Percentiles rank a stretch among this genome's conserved stretches.
phyloP scores from a whole-genome alignment of 2,329 filamentous ascomycete genomes.

The Didymellaceae sp. region DNA sequence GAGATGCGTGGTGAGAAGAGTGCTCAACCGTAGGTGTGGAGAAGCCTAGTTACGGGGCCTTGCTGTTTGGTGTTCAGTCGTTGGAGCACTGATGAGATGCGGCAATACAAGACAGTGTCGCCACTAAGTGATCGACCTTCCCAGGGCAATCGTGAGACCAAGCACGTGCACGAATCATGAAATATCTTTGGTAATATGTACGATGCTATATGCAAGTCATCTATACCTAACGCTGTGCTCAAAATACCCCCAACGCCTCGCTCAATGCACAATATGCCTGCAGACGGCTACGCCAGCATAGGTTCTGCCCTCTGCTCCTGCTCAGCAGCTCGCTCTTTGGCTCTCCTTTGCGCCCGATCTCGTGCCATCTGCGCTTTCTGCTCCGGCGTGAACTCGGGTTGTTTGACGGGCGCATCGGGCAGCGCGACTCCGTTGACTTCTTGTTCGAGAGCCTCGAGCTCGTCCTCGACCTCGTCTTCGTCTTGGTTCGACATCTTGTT shows the following conservation, averaged over 20 bases:
- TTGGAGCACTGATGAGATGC: too few relatives aligned
- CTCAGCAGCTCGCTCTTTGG: slow-evolving; percentile 40
- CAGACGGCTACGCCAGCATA: slow-evolving; percentile 38
- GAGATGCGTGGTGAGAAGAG: background rate
- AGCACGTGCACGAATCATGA: slow-evolving; percentile 3
- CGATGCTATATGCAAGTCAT: background rate
- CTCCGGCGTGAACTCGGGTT: slow-evolving; percentile 39
- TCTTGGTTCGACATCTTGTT: slow-evolving; percentile 91
- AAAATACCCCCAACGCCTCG: slow-evolving; percentile 40
- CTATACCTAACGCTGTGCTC: background rate
- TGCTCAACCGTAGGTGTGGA: background rate
- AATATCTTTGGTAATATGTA: background rate
- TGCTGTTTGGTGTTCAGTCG: too few relatives aligned
- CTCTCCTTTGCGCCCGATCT: slow-evolving; percentile 43
- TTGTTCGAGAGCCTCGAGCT: slow-evolving; percentile 80
- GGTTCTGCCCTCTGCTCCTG: slow-evolving; percentile 40
- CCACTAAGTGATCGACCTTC: background rate
- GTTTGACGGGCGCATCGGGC: slow-evolving; percentile 49
- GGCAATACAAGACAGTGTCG: background rate
- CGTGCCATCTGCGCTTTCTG: slow-evolving; percentile 39
- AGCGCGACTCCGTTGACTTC: slow-evolving; percentile 59
- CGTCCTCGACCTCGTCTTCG: slow-evolving; percentile 97
- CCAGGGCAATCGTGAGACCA: too few relatives aligned
- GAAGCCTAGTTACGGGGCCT: background rate
- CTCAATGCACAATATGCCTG: slow-evolving; percentile 36